Base-by-base conservation (phyloP, 2,329 filamentous ascomycete genomes). In the Mycosphaerella sp. region DNA sequence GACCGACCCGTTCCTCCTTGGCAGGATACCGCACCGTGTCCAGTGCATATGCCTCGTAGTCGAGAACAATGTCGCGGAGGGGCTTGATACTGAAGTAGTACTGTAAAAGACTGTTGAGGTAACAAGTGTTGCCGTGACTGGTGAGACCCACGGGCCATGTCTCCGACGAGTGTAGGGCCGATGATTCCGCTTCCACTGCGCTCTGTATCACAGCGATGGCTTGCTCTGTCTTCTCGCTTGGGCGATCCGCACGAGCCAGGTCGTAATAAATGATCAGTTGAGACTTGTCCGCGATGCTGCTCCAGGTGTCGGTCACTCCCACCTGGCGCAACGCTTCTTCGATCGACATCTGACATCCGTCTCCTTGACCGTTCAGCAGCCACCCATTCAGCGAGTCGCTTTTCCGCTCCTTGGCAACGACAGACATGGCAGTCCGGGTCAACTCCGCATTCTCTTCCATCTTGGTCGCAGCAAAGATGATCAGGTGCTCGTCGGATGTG, bases 101-200 rank as follows among this genome's bases (percentile, higher is more conserved):
- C 65, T 98, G 93, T 8, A 98, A 77, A 46, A 98, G 80, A 72
- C 92, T 97, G 75, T 98, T 98, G 51, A 98, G 78, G 66, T 98
- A 98, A 70, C 93, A 98, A 0, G 95, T 98, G 66, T 98, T 98
- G 55, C 93, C 91, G 54, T 97, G 95, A 63, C 97, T 98, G 59
- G 84, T 81, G 5, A 97, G 78, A 0, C 93, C 93, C 21, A 95
- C 87, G 0, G 93, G 93, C 70, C 88, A 83, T 6, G 55, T 65
- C 14, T 62, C 65, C 1, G 62, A 59, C 3, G 62, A 42, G 31
- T 62, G 60, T 21, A 54, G 38, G 9, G 51, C 10, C 34, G 34
- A 38, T 10, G 34, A 51, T 5, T 48, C 46, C 12, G 39, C 42
- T 26, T 55, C 53, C 23, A 68, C 52, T 2, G 66, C 66, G 43